These are phyloP conservation scores for Pisolithus tinctorius DNA, from an alignment of 768 basidiomycete species.

Conservation along the genomic window DNA sequence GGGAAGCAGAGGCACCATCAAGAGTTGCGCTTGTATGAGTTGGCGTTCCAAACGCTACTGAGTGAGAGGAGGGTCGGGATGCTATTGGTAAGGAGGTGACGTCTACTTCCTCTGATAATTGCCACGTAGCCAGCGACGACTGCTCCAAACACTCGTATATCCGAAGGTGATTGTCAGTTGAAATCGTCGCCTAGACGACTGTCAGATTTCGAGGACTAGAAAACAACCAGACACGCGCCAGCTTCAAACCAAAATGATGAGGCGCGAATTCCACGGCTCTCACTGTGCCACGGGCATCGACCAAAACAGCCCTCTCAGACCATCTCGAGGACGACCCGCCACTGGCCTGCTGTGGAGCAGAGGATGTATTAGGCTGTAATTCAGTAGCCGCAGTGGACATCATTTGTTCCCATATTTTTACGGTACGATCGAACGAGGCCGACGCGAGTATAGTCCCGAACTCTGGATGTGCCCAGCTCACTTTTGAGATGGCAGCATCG, in stretches of 20 bases:
- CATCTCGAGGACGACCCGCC: slow-evolving; percentile 43
- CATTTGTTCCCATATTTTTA: slow-evolving; percentile 86
- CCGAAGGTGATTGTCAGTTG: slow-evolving; percentile 81
- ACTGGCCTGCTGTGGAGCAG: slow-evolving; percentile 7
- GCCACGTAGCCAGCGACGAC: slow-evolving; percentile 64
- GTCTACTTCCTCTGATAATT: slow-evolving; percentile 72
- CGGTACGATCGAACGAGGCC: slow-evolving; percentile 83
- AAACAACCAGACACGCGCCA: slow-evolving; percentile 43
- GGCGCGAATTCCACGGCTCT: slow-evolving; percentile 85
- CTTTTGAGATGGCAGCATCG: slow-evolving; percentile 77
- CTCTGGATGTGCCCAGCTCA: slow-evolving; percentile 91
- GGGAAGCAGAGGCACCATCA: slow-evolving; percentile 49
- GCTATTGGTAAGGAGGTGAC: slow-evolving; percentile 45
- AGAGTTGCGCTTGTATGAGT: slow-evolving; percentile 54
- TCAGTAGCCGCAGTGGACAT: slow-evolving; percentile 24
- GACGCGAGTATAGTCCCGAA: slow-evolving; percentile 86
- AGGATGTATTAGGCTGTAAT: slow-evolving; percentile 19
- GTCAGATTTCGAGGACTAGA: neutral
- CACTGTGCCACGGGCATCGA: slow-evolving; percentile 83
- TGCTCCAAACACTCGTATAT: slow-evolving; percentile 89
- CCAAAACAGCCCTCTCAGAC: slow-evolving; percentile 66
- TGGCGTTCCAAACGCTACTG: slow-evolving; percentile 60
- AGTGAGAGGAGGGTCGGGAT: slow-evolving; percentile 39
- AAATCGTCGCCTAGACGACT: slow-evolving; percentile 64
- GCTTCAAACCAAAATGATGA: slow-evolving; percentile 78